A percentile compares a stretch with the other conserved stretches of the same genome.
These are phyloP conservation scores for Teratosphaeria destructans DNA, from an alignment of 2,329 filamentous ascomycete species.

Conservation along the genomic window DNA sequence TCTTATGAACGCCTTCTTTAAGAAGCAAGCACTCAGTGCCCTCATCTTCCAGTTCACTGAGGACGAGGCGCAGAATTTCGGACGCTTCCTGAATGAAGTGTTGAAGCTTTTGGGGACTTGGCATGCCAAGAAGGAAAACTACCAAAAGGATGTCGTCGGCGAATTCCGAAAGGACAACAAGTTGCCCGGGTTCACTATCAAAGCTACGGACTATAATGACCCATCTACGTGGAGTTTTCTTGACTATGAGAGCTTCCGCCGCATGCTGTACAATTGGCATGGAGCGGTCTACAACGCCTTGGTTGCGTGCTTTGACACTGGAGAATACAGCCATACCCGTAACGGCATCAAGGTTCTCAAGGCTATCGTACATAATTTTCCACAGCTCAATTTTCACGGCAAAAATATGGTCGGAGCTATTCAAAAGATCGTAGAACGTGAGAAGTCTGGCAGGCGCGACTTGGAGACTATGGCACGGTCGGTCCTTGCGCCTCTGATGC, in stretches of 20 bases:
- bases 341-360: slow-evolving; percentile 90
- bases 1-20: slow-evolving; percentile 75
- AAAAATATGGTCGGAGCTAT: slow-evolving; percentile 56
- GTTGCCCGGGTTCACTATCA: slow-evolving; percentile 64
- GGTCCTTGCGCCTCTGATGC: slow-evolving; percentile 59
- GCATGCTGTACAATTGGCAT: slow-evolving; percentile 84
- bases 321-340: slow-evolving; percentile 94
- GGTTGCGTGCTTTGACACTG: slow-evolving; percentile 67
- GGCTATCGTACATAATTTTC: slow-evolving; percentile 69
- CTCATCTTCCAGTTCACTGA: slow-evolving; percentile 85
- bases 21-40: slow-evolving; percentile 65
- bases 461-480: slow-evolving; percentile 64
- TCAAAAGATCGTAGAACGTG: slow-evolving; percentile 43
- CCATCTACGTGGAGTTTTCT: slow-evolving; percentile 56
- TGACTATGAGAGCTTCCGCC: slow-evolving; percentile 77
- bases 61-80: slow-evolving; percentile 85
- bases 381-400: slow-evolving; percentile 82
- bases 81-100: slow-evolving; percentile 75
- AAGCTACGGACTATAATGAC: slow-evolving; percentile 58
- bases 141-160: slow-evolving; percentile 74
- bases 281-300: slow-evolving; percentile 68
- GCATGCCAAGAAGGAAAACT: slow-evolving; percentile 67
- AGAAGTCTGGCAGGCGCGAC: slow-evolving; percentile 55
- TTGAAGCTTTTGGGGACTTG: slow-evolving; percentile 71
- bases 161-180: slow-evolving; percentile 37